Evolutionary conservation across 1,139 yeast genomes (phyloP).

Genomic region (Arxiozyma slooffiae): DNA sequence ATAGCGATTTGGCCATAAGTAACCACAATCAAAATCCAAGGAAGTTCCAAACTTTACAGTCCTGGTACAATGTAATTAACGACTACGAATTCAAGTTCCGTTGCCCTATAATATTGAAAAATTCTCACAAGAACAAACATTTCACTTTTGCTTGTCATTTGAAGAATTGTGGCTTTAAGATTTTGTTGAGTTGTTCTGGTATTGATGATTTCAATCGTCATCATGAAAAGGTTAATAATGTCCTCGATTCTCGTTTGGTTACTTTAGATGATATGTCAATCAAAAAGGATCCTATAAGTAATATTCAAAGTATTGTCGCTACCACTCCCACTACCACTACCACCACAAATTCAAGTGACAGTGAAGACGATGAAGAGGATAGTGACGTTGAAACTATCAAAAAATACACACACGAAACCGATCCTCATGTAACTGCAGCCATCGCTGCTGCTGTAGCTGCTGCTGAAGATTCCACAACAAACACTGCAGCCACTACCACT

Average conservation of each 20-base stretch:
- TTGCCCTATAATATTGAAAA: constrained; percentile 30
- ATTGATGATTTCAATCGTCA: background rate
- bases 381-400: background rate
- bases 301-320: background rate
- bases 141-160: constrained; percentile 31
- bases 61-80: constrained; percentile 30
- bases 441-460: constrained; percentile 19
- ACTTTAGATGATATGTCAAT: background rate
- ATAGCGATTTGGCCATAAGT: constrained; percentile 20
- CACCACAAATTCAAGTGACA: background rate
- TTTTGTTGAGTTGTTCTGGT: constrained; percentile 26
- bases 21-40: constrained; percentile 10
- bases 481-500: background rate
- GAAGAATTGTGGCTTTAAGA: constrained; percentile 29
- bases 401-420: constrained; percentile 12
- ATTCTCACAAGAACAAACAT: constrained; percentile 30
- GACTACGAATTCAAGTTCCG: constrained; percentile 31
- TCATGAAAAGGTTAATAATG: background rate
- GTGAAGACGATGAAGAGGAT: background rate
- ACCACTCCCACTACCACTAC: background rate
- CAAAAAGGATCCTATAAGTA: background rate
- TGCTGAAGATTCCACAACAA: constrained; percentile 7
- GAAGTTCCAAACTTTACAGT: constrained; percentile 25
- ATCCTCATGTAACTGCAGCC: constrained; percentile 26
- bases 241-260: background rate